phyloP scores from a whole-genome alignment of 1,284 basidiomycete genomes.

The Pseudozyma hubeiensis region DNA sequence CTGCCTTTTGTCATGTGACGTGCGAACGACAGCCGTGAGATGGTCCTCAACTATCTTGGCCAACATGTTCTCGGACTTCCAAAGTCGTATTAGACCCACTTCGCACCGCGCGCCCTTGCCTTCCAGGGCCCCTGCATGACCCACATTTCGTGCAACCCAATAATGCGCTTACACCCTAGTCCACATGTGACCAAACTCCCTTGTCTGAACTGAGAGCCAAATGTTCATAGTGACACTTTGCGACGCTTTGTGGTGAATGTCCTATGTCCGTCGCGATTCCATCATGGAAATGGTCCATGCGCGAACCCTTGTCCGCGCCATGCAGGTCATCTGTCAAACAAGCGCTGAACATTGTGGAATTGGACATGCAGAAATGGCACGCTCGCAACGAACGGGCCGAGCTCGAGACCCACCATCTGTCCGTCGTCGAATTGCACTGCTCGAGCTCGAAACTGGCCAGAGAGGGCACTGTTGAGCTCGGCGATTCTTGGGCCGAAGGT shows the following conservation, averaged over 20 bases:
- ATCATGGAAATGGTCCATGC: not conserved
- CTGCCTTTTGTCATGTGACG: not conserved
- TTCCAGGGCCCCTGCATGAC: too few relatives aligned
- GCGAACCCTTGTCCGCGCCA: not conserved
- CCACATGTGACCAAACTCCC: not conserved
- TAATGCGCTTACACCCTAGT: too few relatives aligned
- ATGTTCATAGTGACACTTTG: not conserved
- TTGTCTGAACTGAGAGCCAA: not conserved
- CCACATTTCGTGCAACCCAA: not conserved
- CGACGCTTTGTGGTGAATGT: not conserved
- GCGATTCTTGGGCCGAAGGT: not conserved
- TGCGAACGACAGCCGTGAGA: constrained; percentile 57
- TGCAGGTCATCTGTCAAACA: constrained; percentile 2
- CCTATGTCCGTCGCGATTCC: not conserved
- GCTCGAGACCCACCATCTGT: not conserved
- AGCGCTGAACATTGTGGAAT: not conserved
- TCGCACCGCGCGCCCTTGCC: not conserved
- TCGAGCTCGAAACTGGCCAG: not conserved
- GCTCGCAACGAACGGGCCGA: not conserved
- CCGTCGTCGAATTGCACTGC: not conserved
- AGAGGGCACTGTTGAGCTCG: not conserved
- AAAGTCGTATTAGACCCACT: constrained; percentile 46
- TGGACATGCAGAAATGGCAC: not conserved
- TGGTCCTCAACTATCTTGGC: constrained; percentile 63
- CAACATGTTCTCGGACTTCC: constrained; percentile 53